These are phyloP conservation scores for Lagenaria siceraria DNA, from an alignment of 306 rosid genomes.

Conservation along the genomic window DNA sequence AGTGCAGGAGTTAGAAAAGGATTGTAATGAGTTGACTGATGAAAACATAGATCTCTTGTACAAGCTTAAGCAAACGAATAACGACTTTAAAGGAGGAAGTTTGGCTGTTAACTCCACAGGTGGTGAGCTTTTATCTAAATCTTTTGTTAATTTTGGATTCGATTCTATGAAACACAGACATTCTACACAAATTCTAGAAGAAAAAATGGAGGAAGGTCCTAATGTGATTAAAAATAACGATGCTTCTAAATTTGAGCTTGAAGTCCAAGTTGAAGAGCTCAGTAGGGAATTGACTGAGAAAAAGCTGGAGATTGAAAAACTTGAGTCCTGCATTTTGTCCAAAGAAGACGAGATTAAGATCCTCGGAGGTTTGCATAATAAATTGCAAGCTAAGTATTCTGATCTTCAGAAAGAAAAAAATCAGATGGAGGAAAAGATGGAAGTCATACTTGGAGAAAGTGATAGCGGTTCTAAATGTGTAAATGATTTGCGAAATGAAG, in stretches of 20 bases:
- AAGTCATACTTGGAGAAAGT: slow-evolving; percentile 18
- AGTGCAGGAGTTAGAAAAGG: slow-evolving; percentile 78
- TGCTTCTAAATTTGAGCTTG: slow-evolving; percentile 14
- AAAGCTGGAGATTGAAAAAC: slow-evolving; percentile 12
- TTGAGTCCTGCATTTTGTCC: slow-evolving; percentile 13
- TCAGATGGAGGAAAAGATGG: slow-evolving; percentile 23
- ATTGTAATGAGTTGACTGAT: slow-evolving; percentile 85
- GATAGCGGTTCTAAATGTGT: slow-evolving; percentile 20
- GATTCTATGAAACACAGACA: slow-evolving; percentile 28
- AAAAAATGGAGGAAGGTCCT: slow-evolving; percentile 11
- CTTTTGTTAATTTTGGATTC: slow-evolving; percentile 35
- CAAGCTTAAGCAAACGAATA: slow-evolving; percentile 72
- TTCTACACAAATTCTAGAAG: slow-evolving; percentile 25
- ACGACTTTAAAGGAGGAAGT: slow-evolving; percentile 19
- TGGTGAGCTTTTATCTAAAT: slow-evolving; percentile 20
- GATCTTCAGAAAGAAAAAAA: slow-evolving; percentile 24
- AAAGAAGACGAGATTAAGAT: slow-evolving; percentile 24
- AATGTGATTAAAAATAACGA: slow-evolving; percentile 15
- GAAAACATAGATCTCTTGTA: slow-evolving; percentile 83
- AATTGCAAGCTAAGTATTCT: slow-evolving; percentile 22
- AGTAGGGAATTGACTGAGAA: slow-evolving; percentile 20
- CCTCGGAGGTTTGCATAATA: slow-evolving; percentile 11
- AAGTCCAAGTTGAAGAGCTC: slow-evolving; percentile 18
- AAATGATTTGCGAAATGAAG: slow-evolving; percentile 25
- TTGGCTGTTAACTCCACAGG: slow-evolving; percentile 19